Percentiles rank a stretch among this genome's conserved stretches.
These are phyloP conservation scores for Inga oerstediana DNA, from an alignment of 306 rosid genomes.

Conservation along the genomic window DNA sequence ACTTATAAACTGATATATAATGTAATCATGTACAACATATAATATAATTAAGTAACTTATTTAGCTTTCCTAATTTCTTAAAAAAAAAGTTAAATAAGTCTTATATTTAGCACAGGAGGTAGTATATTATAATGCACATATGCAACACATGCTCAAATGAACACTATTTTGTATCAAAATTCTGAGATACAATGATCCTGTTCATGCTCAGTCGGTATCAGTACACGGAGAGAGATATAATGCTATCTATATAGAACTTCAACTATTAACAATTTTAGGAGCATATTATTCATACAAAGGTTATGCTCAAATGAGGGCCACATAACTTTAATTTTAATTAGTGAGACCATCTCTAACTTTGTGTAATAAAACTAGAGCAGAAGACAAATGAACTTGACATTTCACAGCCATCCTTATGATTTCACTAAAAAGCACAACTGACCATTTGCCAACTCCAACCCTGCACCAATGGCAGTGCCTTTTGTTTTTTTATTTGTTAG, in stretches of 20 bases:
- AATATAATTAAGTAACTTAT: no score
- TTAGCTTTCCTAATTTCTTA: no score
- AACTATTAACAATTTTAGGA: neutral
- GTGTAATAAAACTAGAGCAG: neutral
- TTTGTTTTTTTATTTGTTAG: neutral
- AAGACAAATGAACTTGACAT: neutral
- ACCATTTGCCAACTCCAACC: neutral
- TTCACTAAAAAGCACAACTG: slow-evolving; percentile 6
- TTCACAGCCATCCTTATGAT: neutral
- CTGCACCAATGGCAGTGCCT: neutral
- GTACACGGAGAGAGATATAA: neutral
- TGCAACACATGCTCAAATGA: slow-evolving; percentile 22
- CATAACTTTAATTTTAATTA: neutral
- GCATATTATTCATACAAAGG: neutral
- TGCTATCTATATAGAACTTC: neutral
- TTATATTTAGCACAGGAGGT: no score
- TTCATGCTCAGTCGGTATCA: neutral
- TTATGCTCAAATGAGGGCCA: neutral
- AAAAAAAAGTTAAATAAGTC: no score
- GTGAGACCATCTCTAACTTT: neutral
- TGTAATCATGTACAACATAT: no score
- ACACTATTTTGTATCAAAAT: neutral
- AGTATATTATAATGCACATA: neutral
- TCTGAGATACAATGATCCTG: neutral
- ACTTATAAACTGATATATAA: no score